Evolutionary conservation across 2,329 filamentous ascomycete genomes (phyloP).

Genomic region (Nigrospora oryzae): DNA sequence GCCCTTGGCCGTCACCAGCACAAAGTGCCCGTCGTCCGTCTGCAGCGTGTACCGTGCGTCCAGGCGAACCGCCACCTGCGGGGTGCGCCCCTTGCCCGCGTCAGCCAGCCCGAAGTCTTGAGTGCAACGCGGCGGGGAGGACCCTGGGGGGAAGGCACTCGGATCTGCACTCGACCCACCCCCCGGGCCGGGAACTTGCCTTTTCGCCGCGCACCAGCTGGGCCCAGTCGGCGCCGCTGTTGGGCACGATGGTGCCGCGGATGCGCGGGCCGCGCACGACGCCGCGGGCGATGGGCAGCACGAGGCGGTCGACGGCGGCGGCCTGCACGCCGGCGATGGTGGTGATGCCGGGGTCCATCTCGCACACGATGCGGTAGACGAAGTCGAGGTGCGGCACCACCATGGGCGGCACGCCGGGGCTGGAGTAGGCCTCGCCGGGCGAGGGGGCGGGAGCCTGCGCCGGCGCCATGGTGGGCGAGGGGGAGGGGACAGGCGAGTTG

Average conservation of each 20-base stretch:
- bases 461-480: neutral
- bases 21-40: conserved; percentile 10
- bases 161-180: no score
- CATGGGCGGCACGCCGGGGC: conserved; percentile 7
- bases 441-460: conserved; percentile 2
- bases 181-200: neutral
- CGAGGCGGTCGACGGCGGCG: conserved; percentile 7
- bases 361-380: conserved; percentile 12
- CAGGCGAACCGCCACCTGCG: conserved; percentile 6
- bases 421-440: conserved; percentile 3
- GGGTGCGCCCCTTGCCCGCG: no score
- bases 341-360: conserved; percentile 8
- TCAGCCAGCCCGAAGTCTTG: no score
- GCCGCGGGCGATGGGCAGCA: conserved; percentile 11
- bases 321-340: conserved; percentile 8
- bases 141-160: no score
- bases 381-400: conserved; percentile 11
- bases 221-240: conserved; percentile 13
- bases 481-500: no score
- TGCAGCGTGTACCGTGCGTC: conserved; percentile 11
- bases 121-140: no score
- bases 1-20: conserved; percentile 11
- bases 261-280: conserved; percentile 9
- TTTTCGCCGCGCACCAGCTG: conserved; percentile 7
- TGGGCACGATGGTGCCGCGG: conserved; percentile 9